Conservation (phyloP, 1,284 basidiomycete species). For the Pulchroboletus neoregius region DNA sequence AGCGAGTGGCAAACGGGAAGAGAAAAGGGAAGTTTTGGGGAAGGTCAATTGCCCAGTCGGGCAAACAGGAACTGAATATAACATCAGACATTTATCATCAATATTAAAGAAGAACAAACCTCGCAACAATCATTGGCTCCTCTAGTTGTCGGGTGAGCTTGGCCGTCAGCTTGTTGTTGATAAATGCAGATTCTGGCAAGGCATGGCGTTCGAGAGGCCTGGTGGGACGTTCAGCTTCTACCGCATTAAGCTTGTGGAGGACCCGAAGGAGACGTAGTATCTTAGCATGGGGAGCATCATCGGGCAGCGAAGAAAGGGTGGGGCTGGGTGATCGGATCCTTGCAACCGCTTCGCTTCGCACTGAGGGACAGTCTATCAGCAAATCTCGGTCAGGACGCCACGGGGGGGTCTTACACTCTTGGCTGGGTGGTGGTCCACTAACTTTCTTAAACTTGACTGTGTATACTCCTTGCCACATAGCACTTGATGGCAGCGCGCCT, state of each 20-base stretch:
- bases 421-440: conserved; percentile 66
- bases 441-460: conserved; percentile 94
- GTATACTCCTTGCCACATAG: conserved; percentile 88
- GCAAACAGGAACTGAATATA: conserved; percentile 76
- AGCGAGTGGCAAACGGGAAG: conserved; percentile 96
- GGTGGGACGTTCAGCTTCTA: conserved; percentile 55
- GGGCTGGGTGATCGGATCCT: conserved; percentile 62
- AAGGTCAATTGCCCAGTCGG: conserved; percentile 94
- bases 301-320: conserved; percentile 71
- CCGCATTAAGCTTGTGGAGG: conserved; percentile 73
- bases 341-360: conserved; percentile 37
- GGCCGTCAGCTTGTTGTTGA: conserved; percentile 98
- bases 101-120: conserved; percentile 41
- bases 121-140: conserved; percentile 98
- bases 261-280: conserved; percentile 89
- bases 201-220: conserved; percentile 50
- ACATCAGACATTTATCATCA: conserved; percentile 2
- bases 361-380: conserved; percentile 16
- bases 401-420: conserved; percentile 48
- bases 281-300: conserved; percentile 83
- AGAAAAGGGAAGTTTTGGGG: conserved; percentile 96
- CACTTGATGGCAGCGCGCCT: conserved; percentile 55
- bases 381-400: conserved; percentile 17
- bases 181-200: conserved; percentile 77
- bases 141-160: conserved; percentile 98